Base-by-base conservation (phyloP, 2,329 filamentous ascomycete species). In the Biscogniauxia marginata region DNA sequence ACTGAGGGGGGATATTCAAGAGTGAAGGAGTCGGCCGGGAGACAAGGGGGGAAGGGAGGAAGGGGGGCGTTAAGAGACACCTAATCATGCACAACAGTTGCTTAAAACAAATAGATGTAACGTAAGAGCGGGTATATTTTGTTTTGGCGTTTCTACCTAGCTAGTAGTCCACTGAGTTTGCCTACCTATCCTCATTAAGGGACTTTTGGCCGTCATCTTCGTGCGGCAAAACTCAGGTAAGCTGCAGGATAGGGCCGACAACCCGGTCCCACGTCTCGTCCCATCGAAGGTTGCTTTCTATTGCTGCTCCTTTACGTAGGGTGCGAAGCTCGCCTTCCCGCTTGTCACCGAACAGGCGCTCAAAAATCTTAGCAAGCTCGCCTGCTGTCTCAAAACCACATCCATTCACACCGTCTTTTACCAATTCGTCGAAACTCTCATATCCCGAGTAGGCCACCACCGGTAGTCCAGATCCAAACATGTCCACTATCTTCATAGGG, bases 401-500 rank as follows among this genome's bases (percentile, higher is more conserved):
- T 1, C 95, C 95, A 70, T 98, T 98, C 43, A 86, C 79, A 0
- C 90, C 89, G 67, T 98, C 93, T 52, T 83, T 88, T 22, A 99
- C 90, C n/a, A 99, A 77, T 75, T 99, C 95, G 2, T 84, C 79
- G 81, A 96, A 96, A 60, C 93, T 93, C 69, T 93, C 87, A 68
- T 96, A 99, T 2, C 83, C 82, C 22, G 84, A 84, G 81, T 95
- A 98, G 3, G 92, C 93, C 0, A 88, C 87, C 0, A 99, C 95
- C 0, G 95, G 95, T 23, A 99, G 77, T 0, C 93, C 95, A 0
- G 93, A 89, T 2, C 95, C 95, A 71, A 99, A 98, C 93, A 99
- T 97, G 71, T 99, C 95, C 13, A 99, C 93, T 1, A 99, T 92
- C 75, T 99, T 99, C 95, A 99, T 99, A 0, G 95, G 95, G 19